Evolutionary conservation across 768 basidiomycete species (phyloP).

Genomic region (Boletellus ananas): DNA sequence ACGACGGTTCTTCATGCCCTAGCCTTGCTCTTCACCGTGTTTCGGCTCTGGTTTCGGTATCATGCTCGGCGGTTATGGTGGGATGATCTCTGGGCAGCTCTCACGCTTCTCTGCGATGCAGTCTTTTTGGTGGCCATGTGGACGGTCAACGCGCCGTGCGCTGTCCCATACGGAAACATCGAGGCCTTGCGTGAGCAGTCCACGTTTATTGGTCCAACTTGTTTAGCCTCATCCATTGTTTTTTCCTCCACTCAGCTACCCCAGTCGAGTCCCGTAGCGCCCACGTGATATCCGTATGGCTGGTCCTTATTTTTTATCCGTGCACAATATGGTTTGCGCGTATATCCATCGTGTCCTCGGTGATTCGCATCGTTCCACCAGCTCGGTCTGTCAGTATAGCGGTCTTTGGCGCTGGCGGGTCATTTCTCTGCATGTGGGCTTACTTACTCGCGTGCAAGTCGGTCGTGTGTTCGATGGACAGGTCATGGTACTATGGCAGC

Average conservation of each 20-base stretch:
- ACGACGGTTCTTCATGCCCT: conserved; percentile 18
- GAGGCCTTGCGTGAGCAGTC: conserved; percentile 11
- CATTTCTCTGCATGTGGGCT: conserved; percentile 19
- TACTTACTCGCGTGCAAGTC: conserved; percentile 16
- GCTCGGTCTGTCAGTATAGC: neutral
- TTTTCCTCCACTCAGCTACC: conserved; percentile 26
- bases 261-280: conserved; percentile 11
- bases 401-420: neutral
- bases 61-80: conserved; percentile 23
- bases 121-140: conserved; percentile 13
- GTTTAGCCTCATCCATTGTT: neutral
- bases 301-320: conserved; percentile 18
- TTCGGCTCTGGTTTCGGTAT: conserved; percentile 27
- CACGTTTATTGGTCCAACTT: neutral
- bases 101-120: conserved; percentile 10
- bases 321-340: conserved; percentile 27
- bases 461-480: conserved; percentile 41
- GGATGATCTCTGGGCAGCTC: conserved; percentile 27
- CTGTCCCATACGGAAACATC: conserved; percentile 9
- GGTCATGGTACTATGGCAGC: conserved; percentile 35
- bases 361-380: conserved; percentile 24
- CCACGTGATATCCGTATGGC: conserved; percentile 20
- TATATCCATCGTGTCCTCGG: conserved; percentile 22
- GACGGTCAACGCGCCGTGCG: conserved; percentile 23
- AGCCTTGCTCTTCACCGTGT: conserved; percentile 19